Base-by-base conservation (phyloP, 306 rosid genomes). In the Cucurbita moschata region DNA sequence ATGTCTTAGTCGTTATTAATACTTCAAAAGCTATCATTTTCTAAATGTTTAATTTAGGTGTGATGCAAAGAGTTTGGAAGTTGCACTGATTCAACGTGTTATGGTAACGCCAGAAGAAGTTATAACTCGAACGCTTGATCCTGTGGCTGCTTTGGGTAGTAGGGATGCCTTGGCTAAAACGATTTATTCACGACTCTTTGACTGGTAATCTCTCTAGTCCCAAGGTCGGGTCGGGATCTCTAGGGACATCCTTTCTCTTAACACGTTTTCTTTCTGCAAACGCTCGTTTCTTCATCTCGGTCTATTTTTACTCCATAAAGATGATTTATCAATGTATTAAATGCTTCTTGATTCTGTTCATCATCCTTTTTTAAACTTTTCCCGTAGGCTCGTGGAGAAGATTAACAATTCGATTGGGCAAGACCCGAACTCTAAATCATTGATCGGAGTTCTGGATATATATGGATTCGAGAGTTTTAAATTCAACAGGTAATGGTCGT, bases 91-190 rank as follows among this genome's bases (percentile, higher is more conserved):
- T 77, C 77, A 91, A 77, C 99, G 99, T 85, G 99, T 91, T 73
- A 95, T 95, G 99, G 97, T 95, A 79, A 95, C 99, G 0, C 99
- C 99, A 10, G 99, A 95, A 86, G 99, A 95, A 79, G 75, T 95
- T 81, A 95, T 95, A 72, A 95, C 99, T 77, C 90, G 99, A 83
- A 95, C 99, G 66, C 99, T 95, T 73, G 99, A 95, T 83, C 99
- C 97, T 73, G 83, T 87, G 77, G 92, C 96, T 86, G 99, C 99
- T 78, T 5, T 89, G 77, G 83, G 84, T 80, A 95, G 99, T 90
- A 86, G 96, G 85, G 99, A 95, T 85, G 99, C 96, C 77, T 81
- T 95, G 15, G 96, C 99, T 63, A 95, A 95, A 83, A 95, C 99
- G 44, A 42, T 95, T 70, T 95, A 95, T 83, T 95, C 96, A 5